Conservation (phyloP, 2,329 filamentous ascomycete species). For the Fusarium siculi region DNA sequence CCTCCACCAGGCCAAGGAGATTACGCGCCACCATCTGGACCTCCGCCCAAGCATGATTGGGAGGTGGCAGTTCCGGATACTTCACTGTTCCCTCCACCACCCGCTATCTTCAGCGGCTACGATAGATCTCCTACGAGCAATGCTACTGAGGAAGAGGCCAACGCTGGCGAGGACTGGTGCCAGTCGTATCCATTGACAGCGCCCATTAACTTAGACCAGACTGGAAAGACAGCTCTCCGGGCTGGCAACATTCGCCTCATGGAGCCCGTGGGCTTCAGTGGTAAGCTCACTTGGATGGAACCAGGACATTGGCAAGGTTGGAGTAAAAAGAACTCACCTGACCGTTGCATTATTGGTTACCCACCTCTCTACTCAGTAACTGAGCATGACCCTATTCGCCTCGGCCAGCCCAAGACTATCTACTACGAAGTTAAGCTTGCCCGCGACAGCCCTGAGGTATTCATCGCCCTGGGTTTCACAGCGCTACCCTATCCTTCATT, state of each 20-base stretch:
- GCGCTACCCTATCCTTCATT: slow-evolving; percentile 82
- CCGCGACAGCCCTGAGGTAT: slow-evolving; percentile 57
- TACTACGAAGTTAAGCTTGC: slow-evolving; percentile 78
- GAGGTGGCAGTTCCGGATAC: slow-evolving; percentile 76
- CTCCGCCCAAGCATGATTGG: slow-evolving; percentile 72
- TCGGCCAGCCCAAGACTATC: slow-evolving; percentile 59
- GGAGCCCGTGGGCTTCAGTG: slow-evolving; percentile 60
- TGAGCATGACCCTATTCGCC: slow-evolving; percentile 66
- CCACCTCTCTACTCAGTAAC: slow-evolving; percentile 74
- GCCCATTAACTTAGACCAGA: slow-evolving; percentile 61
- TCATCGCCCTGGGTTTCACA: slow-evolving; percentile 74
- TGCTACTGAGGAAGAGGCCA: slow-evolving; percentile 71
- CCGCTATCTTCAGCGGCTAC: slow-evolving; percentile 71
- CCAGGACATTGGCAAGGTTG: slow-evolving; percentile 64
- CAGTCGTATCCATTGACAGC: slow-evolving; percentile 65
- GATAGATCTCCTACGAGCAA: slow-evolving; percentile 76
- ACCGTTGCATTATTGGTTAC: slow-evolving; percentile 73
- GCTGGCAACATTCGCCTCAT: slow-evolving; percentile 65
- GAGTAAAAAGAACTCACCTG: slow-evolving; percentile 58
- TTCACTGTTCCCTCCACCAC: slow-evolving; percentile 77
- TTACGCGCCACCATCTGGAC: slow-evolving; percentile 49
- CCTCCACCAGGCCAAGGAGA: slow-evolving; percentile 45
- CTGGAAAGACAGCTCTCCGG: slow-evolving; percentile 59
- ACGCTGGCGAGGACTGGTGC: slow-evolving; percentile 75
- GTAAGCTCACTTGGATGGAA: slow-evolving; percentile 56